Evolutionary conservation across 1,284 basidiomycete species (phyloP).

Genomic region (Phellinidium pouzarii): DNA sequence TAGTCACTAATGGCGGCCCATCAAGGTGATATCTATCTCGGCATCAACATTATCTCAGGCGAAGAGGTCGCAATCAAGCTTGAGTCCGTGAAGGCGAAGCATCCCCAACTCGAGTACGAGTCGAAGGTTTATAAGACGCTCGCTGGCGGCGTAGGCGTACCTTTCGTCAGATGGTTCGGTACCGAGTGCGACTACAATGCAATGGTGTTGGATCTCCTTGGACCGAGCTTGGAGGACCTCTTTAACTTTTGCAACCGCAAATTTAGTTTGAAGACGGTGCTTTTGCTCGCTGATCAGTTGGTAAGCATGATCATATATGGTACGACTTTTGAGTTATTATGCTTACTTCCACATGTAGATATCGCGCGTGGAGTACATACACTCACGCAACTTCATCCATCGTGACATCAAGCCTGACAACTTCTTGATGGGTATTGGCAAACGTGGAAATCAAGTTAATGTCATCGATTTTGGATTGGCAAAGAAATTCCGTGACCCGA

Average conservation of each 20-base stretch:
- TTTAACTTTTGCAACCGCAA: slow-evolving; percentile 99
- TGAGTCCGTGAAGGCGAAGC: slow-evolving; percentile 99
- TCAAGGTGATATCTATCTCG: slow-evolving; percentile 96
- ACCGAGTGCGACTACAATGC: slow-evolving; percentile 99
- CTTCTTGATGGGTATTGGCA: slow-evolving; percentile 99
- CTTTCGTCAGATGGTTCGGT: slow-evolving; percentile 97
- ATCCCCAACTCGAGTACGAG: slow-evolving; percentile 99
- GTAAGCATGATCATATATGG: slow-evolving; percentile 40
- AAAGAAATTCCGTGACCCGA: slow-evolving; percentile 99
- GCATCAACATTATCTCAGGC: slow-evolving; percentile 99
- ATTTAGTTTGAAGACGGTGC: slow-evolving; percentile 95
- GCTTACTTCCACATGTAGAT: slow-evolving; percentile 50
- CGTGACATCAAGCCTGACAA: slow-evolving; percentile 99
- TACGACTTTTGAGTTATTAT: slow-evolving; percentile 12
- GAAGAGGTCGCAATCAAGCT: slow-evolving; percentile 99
- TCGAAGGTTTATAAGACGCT: slow-evolving; percentile 96
- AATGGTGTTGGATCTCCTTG: slow-evolving; percentile 97
- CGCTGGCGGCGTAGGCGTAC: slow-evolving; percentile 96
- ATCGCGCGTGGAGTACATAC: slow-evolving; percentile 98
- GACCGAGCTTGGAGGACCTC: slow-evolving; percentile 95
- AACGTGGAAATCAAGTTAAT: slow-evolving; percentile 99
- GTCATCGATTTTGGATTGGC: slow-evolving; percentile 99
- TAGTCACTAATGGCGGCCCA: slow-evolving; percentile 8
- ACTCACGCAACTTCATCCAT: slow-evolving; percentile 99
- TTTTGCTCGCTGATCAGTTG: slow-evolving; percentile 94